Percentiles rank a stretch among this genome's conserved stretches.
These are phyloP conservation scores for Cyberlindnera bimundalis DNA, from an alignment of 805 yeast genomes.

Conservation along the genomic window DNA sequence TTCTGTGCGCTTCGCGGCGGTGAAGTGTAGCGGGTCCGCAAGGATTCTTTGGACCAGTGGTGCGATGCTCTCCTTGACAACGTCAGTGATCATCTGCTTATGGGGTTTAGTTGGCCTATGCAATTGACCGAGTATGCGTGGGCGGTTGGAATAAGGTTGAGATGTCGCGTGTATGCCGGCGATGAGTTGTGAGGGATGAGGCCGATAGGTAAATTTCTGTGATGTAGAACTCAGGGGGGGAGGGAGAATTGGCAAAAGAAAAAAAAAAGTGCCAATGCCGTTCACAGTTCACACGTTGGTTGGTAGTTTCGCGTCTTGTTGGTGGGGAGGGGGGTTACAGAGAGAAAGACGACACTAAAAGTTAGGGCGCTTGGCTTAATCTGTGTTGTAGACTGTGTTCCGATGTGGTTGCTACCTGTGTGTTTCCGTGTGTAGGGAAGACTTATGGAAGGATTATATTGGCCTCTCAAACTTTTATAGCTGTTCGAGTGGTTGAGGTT, in stretches of 20 bases:
- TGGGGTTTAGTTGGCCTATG: background rate
- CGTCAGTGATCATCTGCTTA: conserved; percentile 23
- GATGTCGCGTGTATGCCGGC: too few species aligned
- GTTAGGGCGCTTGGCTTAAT: too few species aligned
- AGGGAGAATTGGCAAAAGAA: background rate
- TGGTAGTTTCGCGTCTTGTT: background rate
- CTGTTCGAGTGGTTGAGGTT: too few species aligned
- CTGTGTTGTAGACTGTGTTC: too few species aligned
- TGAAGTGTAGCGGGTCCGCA: conserved; percentile 60
- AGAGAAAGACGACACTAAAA: too few species aligned
- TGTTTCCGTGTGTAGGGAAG: too few species aligned
- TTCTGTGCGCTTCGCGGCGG: conserved; percentile 56
- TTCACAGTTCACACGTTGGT: background rate
- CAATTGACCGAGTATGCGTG: background rate
- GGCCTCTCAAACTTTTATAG: background rate
- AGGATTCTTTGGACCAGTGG: conserved; percentile 64
- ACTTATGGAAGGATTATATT: too few species aligned
- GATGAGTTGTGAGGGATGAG: background rate
- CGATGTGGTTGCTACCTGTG: too few species aligned
- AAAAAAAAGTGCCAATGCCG: background rate
- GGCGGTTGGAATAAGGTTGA: background rate
- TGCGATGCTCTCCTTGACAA: conserved; percentile 34
- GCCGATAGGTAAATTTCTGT: background rate
- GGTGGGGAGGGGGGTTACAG: too few species aligned
- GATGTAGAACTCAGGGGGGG: background rate